phyloP scores from a whole-genome alignment of 345 rosid genomes.

The Erodium maritimum region DNA sequence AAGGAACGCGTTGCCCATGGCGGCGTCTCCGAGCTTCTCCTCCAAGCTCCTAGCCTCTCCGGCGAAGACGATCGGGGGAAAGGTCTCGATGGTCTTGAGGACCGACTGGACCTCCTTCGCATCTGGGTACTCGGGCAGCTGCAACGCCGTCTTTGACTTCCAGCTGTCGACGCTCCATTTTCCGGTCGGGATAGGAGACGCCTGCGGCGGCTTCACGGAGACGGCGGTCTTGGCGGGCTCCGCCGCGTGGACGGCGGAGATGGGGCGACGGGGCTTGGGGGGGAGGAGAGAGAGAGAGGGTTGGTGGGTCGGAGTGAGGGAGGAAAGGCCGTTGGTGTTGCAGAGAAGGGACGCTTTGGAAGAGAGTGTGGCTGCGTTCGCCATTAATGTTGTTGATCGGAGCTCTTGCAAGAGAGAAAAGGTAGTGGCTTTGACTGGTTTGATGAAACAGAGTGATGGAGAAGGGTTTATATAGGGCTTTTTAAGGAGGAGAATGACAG shows the following conservation, averaged over 20 bases:
- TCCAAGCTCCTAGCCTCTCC: constrained; percentile 45
- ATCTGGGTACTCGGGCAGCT: too few relatives aligned
- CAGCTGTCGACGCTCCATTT: too few relatives aligned
- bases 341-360: too few relatives aligned
- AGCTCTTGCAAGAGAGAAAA: too few relatives aligned
- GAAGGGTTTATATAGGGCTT: too few relatives aligned
- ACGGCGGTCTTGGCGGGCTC: constrained; percentile 27
- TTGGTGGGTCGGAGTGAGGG: constrained; percentile 12
- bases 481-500: too few relatives aligned
- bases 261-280: constrained; percentile 17
- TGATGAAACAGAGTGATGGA: too few relatives aligned
- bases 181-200: too few relatives aligned
- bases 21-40: constrained; percentile 37
- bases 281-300: constrained; percentile 20
- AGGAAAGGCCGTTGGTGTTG: too few relatives aligned
- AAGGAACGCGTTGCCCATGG: constrained; percentile 41
- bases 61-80: constrained; percentile 42
- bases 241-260: constrained; percentile 34
- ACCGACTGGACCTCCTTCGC: constrained; percentile 27
- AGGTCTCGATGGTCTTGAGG: constrained; percentile 30
- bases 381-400: too few relatives aligned
- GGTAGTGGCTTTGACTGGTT: too few relatives aligned
- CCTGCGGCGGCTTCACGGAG: constrained; percentile 13
- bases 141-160: constrained; percentile 30
- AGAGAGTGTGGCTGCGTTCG: too few relatives aligned